Evolutionary conservation across 108 stramenopile species (phyloP).

Genomic region (Licmophora abbreviata): DNA sequence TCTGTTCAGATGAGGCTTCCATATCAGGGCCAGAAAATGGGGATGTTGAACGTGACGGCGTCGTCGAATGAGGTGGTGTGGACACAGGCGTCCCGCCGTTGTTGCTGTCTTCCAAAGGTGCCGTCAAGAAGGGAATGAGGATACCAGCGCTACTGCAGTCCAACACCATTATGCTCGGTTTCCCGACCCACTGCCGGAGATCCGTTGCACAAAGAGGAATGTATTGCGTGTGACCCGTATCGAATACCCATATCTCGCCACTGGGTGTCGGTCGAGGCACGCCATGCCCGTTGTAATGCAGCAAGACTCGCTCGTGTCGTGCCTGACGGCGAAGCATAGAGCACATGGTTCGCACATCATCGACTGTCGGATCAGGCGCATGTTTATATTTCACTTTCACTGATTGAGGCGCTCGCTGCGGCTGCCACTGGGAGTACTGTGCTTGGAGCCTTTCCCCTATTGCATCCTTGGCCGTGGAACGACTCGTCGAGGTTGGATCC

Average conservation of each 20-base stretch:
- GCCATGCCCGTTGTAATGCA: slow-evolving; percentile 99
- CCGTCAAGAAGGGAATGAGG: slow-evolving; percentile 80
- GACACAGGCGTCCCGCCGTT: slow-evolving; percentile 21
- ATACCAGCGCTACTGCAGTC: slow-evolving; percentile 91
- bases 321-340: slow-evolving; percentile 64
- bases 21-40: slow-evolving; percentile 13
- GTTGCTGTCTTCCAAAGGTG: slow-evolving; percentile 25
- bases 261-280: slow-evolving; percentile 92
- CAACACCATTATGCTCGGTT: slow-evolving; percentile 81
- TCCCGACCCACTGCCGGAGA: slow-evolving; percentile 83
- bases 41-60: slow-evolving; percentile 2
- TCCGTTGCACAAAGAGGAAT: slow-evolving; percentile 90
- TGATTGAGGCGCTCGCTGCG: slow-evolving; percentile 38
- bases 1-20: slow-evolving; percentile 24
- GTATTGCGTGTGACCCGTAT: slow-evolving; percentile 96
- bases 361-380: slow-evolving; percentile 92
- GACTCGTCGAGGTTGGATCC: slow-evolving; percentile 70
- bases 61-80: slow-evolving; percentile 1
- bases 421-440: slow-evolving; percentile 89
- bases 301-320: slow-evolving; percentile 71
- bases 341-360: slow-evolving; percentile 83
- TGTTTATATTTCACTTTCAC: slow-evolving; percentile 63
- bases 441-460: slow-evolving; percentile 84
- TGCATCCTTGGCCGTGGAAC: slow-evolving; percentile 77
- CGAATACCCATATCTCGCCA: slow-evolving; percentile 97